A percentile compares a stretch with the other conserved stretches of the same genome.
Conservation (phyloP, 495 filamentous ascomycete genomes). For the Apiosordaria backusii region DNA sequence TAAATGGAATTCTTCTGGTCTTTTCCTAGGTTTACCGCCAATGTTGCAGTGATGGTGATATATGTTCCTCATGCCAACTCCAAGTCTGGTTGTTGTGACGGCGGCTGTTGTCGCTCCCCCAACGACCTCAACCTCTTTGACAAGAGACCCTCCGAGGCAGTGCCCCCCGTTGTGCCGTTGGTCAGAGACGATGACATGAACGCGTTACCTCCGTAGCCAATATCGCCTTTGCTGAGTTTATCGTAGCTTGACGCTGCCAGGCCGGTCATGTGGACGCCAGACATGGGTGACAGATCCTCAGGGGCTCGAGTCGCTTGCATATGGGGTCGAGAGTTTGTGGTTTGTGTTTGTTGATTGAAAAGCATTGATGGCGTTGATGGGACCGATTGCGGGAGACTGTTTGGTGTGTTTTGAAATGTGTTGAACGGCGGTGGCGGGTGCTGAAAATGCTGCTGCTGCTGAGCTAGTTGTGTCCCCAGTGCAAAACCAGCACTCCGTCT, state of each 20-base stretch:
- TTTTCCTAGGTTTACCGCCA: too few species aligned
- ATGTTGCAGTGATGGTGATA: too few species aligned
- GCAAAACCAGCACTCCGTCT: constrained; percentile 52
- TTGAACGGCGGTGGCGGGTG: neutral
- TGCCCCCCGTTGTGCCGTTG: constrained; percentile 21
- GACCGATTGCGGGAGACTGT: neutral
- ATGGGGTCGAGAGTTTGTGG: too few species aligned
- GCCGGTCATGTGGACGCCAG: neutral
- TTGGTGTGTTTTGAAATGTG: neutral
- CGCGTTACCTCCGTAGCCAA: constrained; percentile 62
- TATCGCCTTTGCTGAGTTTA: constrained; percentile 55
- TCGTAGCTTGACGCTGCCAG: neutral
- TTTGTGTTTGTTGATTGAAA: too few species aligned
- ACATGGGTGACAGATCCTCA: neutral
- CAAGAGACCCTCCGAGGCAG: constrained; percentile 39
- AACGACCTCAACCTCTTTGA: constrained; percentile 45
- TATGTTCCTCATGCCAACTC: neutral
- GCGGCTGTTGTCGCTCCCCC: constrained; percentile 25
- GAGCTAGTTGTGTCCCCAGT: neutral
- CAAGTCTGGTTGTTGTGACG: neutral
- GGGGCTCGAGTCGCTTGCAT: too few species aligned
- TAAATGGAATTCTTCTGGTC: too few species aligned
- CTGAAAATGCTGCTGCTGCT: constrained; percentile 20
- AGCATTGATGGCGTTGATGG: neutral
- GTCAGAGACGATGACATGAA: constrained; percentile 33